phyloP scores from a whole-genome alignment of 768 basidiomycete genomes.

The Pluteus cervinus region DNA sequence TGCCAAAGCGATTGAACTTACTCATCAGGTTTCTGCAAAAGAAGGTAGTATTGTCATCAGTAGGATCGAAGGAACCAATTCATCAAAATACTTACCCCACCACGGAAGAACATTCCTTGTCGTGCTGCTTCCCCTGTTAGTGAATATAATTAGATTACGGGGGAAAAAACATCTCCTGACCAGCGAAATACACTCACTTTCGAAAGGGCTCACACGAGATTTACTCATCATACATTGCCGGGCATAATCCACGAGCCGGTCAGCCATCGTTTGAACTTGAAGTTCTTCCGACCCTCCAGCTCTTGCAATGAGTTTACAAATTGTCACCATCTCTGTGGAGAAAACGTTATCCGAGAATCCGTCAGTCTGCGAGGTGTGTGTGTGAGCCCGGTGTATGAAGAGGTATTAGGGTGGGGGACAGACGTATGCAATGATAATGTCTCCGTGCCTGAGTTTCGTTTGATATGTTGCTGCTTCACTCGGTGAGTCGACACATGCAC shows the following conservation, averaged over 20 bases:
- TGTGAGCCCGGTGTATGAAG: slow-evolving; percentile 19
- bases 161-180: too few relatives aligned
- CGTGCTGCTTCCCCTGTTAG: slow-evolving; percentile 54
- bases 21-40: slow-evolving; percentile 73
- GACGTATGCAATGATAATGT: slow-evolving; percentile 47
- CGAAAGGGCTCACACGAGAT: slow-evolving; percentile 65
- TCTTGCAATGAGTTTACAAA: slow-evolving; percentile 63
- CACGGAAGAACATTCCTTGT: slow-evolving; percentile 58
- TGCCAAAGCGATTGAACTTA: slow-evolving; percentile 28
- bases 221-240: slow-evolving; percentile 64
- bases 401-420: slow-evolving; percentile 9
- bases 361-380: slow-evolving; percentile 34
- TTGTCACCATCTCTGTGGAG: slow-evolving; percentile 59
- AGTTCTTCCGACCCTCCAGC: slow-evolving; percentile 48
- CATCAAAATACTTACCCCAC: slow-evolving; percentile 55
- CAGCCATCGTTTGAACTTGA: slow-evolving; percentile 66
- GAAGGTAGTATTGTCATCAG: slow-evolving; percentile 8
- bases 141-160: slow-evolving; percentile 7
- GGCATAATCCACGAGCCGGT: slow-evolving; percentile 67
- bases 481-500: slow-evolving; percentile 50
- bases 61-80: slow-evolving; percentile 5
- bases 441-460: slow-evolving; percentile 41
- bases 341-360: slow-evolving; percentile 61
- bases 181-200: slow-evolving; percentile 39
- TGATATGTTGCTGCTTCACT: slow-evolving; percentile 40